Conservation (phyloP, 2,329 filamentous ascomycete species). For the Mollisia scopiformis region DNA sequence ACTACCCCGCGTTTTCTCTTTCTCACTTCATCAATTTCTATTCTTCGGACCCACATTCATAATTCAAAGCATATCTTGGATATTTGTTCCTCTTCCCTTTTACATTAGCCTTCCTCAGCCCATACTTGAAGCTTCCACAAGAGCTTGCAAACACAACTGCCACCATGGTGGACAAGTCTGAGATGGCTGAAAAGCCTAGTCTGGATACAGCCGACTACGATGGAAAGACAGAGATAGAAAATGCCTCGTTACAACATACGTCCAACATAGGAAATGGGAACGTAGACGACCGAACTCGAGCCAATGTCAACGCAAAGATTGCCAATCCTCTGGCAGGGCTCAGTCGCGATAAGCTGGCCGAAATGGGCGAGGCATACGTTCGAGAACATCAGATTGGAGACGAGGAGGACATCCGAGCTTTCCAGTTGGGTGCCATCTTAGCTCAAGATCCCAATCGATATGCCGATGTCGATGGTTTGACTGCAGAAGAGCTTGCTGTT, state of each 20-base stretch:
- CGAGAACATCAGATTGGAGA: constrained; percentile 55
- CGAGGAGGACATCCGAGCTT: constrained; percentile 59
- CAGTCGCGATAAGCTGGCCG: constrained; percentile 52
- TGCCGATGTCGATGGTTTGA: constrained; percentile 55
- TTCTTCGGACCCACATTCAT: neutral
- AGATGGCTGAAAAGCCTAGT: neutral
- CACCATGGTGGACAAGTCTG: neutral
- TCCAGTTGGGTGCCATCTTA: constrained; percentile 61
- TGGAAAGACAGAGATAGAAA: constrained; percentile 7
- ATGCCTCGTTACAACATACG: neutral
- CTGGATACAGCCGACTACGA: constrained; percentile 1
- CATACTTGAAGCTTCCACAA: neutral
- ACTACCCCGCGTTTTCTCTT: neutral
- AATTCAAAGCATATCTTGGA: neutral
- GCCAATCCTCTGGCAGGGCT: constrained; percentile 55
- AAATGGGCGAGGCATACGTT: constrained; percentile 62
- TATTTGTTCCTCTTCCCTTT: neutral
- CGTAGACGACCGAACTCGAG: constrained; percentile 19
- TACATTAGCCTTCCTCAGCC: neutral
- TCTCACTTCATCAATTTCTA: neutral
- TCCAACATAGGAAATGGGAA: neutral
- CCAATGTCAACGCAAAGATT: constrained; percentile 50
- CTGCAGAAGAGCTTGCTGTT: constrained; percentile 57
- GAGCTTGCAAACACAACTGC: neutral
- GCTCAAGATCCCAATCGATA: constrained; percentile 50